These are phyloP conservation scores for Quaeritorhiza haematococci DNA, from an alignment of 371 early-diverging fungal genomes.

Conservation along the genomic window DNA sequence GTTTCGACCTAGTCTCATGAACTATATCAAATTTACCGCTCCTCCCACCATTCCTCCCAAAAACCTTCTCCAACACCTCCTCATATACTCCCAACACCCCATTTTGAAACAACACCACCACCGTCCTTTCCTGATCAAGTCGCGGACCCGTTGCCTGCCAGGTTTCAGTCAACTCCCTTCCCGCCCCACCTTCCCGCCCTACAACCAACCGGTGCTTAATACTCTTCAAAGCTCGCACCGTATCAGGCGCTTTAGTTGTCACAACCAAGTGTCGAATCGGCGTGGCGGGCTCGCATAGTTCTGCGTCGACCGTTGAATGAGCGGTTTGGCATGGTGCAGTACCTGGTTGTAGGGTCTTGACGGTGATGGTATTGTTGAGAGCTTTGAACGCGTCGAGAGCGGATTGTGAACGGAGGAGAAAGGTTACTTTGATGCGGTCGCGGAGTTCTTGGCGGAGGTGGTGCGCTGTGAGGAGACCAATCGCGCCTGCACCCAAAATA, in stretches of 20 bases:
- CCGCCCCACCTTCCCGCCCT: no score
- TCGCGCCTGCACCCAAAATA: constrained; percentile 26
- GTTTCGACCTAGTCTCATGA: no score
- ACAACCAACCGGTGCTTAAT: neutral
- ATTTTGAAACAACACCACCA: constrained; percentile 27
- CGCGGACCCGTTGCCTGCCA: no score
- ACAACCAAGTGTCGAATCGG: constrained; percentile 17
- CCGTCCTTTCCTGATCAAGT: no score
- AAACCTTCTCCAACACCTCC: no score
- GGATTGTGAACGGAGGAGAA: constrained; percentile 12
- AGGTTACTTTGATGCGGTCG: neutral
- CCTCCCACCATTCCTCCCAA: no score
- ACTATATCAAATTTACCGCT: no score
- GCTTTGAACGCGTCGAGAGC: constrained; percentile 5
- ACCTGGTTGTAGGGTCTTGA: no score
- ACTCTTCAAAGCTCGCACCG: constrained; percentile 10
- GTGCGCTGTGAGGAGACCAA: constrained; percentile 24
- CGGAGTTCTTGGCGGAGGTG: constrained; percentile 3
- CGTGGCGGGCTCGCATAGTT: neutral
- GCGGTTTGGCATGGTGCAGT: no score
- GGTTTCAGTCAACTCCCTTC: no score
- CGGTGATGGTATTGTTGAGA: neutral
- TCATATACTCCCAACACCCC: constrained; percentile 23
- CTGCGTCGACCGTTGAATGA: neutral
- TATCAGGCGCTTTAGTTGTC: constrained; percentile 21